These are phyloP conservation scores for Solanum virginianum DNA, from an alignment of 257 asterid genomes.

Conservation along the genomic window DNA sequence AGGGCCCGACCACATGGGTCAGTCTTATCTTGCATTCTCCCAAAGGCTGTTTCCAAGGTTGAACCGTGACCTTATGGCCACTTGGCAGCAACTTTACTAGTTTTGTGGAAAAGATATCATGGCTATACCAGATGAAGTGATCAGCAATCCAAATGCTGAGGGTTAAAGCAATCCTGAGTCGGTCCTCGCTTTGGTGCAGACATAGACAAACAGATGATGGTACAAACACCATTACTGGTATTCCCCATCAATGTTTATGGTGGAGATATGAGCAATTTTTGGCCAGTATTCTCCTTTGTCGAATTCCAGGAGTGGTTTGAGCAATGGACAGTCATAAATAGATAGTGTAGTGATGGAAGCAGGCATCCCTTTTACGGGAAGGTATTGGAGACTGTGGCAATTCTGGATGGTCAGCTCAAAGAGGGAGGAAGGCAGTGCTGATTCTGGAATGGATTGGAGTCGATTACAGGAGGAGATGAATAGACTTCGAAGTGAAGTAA, in stretches of 20 bases:
- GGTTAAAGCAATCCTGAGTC: neutral
- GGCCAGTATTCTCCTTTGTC: neutral
- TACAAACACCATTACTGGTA: neutral
- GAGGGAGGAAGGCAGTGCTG: neutral
- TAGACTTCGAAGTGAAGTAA: neutral
- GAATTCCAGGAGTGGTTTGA: neutral
- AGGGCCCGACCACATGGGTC: too few species aligned
- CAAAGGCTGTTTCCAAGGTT: too few species aligned
- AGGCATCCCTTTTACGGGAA: neutral
- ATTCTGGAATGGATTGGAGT: neutral
- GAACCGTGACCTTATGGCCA: too few species aligned
- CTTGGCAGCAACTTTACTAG: too few species aligned
- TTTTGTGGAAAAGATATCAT: too few species aligned
- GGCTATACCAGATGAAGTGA: neutral
- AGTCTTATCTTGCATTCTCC: too few species aligned
- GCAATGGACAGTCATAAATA: neutral
- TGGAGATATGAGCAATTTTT: neutral
- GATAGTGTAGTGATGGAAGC: neutral
- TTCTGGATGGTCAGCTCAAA: fast-evolving
- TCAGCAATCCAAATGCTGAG: neutral
- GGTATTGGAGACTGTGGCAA: neutral
- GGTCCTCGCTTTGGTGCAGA: neutral
- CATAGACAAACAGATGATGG: neutral
- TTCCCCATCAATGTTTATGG: neutral
- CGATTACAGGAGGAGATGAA: fast-evolving